Percentiles rank a stretch among this genome's conserved stretches.
Conservation (phyloP, 2,329 filamentous ascomycete genomes). For the Arthrobotrys megalospora region DNA sequence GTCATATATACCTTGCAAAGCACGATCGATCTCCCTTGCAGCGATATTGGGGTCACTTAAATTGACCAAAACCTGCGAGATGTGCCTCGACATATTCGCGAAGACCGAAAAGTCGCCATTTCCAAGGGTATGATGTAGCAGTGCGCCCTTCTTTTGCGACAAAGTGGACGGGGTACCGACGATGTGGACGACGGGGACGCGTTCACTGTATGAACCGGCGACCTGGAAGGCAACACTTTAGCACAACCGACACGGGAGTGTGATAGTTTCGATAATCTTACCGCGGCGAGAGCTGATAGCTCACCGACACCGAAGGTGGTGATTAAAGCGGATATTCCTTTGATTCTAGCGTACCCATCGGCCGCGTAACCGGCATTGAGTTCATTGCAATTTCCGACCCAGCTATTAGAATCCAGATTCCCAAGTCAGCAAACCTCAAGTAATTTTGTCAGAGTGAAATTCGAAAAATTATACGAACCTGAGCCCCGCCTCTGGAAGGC, state of each 20-base stretch:
- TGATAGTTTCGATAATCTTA: slow-evolving; percentile 38
- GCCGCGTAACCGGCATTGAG: slow-evolving; percentile 83
- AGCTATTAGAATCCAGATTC: slow-evolving; percentile 40
- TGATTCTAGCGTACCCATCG: slow-evolving; percentile 83
- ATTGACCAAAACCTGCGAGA: slow-evolving; percentile 80
- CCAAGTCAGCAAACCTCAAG: neutral
- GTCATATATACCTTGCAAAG: slow-evolving; percentile 75
- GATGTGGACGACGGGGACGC: slow-evolving; percentile 78
- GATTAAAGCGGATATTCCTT: slow-evolving; percentile 78
- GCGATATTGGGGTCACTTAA: slow-evolving; percentile 80
- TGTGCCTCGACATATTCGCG: slow-evolving; percentile 79
- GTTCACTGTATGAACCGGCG: slow-evolving; percentile 81
- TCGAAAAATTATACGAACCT: slow-evolving; percentile 64
- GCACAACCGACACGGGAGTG: neutral
- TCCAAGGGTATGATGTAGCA: slow-evolving; percentile 79
- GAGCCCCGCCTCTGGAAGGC: slow-evolving; percentile 74
- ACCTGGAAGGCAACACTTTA: slow-evolving; percentile 65
- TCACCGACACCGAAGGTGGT: slow-evolving; percentile 83
- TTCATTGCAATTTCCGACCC: slow-evolving; percentile 76
- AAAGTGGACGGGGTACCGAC: slow-evolving; percentile 72
- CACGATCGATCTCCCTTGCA: slow-evolving; percentile 82
- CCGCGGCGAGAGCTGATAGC: slow-evolving; percentile 80
- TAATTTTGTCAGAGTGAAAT: slow-evolving; percentile 70
- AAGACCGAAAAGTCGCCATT: slow-evolving; percentile 89
- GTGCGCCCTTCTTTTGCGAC: slow-evolving; percentile 69